Conservation (phyloP, 345 rosid genomes). For the Eucalyptus camaldulensis region DNA sequence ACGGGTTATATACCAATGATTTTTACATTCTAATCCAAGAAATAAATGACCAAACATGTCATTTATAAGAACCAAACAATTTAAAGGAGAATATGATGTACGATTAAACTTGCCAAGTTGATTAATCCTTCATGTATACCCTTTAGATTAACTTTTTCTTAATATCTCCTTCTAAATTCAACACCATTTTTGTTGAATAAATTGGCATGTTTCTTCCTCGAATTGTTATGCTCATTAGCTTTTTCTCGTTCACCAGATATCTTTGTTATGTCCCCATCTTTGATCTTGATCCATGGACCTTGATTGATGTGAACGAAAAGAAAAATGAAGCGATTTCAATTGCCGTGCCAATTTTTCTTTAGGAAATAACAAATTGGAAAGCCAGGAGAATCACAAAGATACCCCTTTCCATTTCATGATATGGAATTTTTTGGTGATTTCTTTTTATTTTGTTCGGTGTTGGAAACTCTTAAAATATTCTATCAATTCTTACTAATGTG, state of each 20-base stretch:
- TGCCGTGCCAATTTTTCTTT: neutral
- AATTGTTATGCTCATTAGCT: neutral
- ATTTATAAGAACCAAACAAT: neutral
- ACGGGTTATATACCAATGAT: accelerated
- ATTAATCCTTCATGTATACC: neutral
- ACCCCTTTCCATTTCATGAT: neutral
- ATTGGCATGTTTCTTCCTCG: neutral
- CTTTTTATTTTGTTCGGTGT: too few relatives aligned
- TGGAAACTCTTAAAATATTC: too few relatives aligned
- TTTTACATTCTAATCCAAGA: neutral
- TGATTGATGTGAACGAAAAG: neutral
- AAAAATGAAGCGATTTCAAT: neutral
- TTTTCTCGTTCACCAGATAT: neutral
- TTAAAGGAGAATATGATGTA: neutral
- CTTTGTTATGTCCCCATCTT: neutral
- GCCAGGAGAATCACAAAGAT: neutral
- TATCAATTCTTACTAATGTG: neutral
- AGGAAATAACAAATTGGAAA: too few relatives aligned
- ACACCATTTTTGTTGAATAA: neutral
- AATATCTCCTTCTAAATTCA: neutral
- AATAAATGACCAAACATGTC: neutral
- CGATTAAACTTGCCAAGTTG: neutral
- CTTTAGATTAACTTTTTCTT: neutral
- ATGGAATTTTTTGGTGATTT: neutral
- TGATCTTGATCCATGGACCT: neutral